These are phyloP conservation scores for Kluyveromyces aestuarii DNA, from an alignment of 805 yeast species.

Conservation along the genomic window DNA sequence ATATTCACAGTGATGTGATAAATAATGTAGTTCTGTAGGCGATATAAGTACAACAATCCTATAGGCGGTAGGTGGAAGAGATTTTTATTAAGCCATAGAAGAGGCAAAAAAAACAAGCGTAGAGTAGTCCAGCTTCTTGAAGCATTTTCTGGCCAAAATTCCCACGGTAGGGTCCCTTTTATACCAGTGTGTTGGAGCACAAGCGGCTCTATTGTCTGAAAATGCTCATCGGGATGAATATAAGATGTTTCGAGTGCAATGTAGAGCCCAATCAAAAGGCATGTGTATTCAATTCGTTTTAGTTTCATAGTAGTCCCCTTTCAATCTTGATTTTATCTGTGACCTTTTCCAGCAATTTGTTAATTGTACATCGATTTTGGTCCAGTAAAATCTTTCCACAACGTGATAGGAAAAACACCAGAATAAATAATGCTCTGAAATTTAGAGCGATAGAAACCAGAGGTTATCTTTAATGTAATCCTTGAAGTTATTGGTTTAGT, in stretches of 20 bases:
- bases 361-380: background rate
- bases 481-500: too few species aligned
- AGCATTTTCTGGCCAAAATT: conserved; percentile 39
- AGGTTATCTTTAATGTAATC: too few species aligned
- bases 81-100: conserved; percentile 24
- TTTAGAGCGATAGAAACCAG: too few species aligned
- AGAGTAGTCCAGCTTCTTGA: conserved; percentile 68
- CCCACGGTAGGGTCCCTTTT: conserved; percentile 63
- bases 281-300: conserved; percentile 5
- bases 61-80: conserved; percentile 29
- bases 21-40: conserved; percentile 38
- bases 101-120: conserved; percentile 61
- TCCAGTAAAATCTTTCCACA: too few species aligned
- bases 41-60: conserved; percentile 43
- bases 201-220: conserved; percentile 78
- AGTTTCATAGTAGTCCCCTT: conserved; percentile 1
- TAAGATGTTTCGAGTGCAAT: conserved; percentile 68
- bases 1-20: conserved; percentile 31
- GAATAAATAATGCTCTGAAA: too few species aligned
- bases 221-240: conserved; percentile 96
- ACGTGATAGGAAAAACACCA: too few species aligned
- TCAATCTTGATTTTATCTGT: background rate
- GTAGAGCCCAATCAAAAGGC: conserved; percentile 30
- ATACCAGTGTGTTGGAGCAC: conserved; percentile 6
- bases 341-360: background rate